phyloP scores from a whole-genome alignment of 202 grass and related monocot genomes.

The Bolboschoenoplectus hybrid region DNA sequence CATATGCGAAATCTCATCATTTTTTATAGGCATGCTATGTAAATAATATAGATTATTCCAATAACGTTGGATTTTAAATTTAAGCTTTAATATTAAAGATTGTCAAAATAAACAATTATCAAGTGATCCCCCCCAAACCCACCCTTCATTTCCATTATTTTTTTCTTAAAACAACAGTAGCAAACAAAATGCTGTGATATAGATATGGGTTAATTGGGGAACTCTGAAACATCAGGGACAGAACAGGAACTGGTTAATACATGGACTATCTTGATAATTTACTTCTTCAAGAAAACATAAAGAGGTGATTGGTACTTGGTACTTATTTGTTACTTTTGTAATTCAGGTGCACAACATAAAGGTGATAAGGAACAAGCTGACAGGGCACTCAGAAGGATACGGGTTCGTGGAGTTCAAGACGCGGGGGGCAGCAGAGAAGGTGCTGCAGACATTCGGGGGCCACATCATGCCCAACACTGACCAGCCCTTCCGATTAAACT shows the following conservation, averaged over 20 bases:
- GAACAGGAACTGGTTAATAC: neutral
- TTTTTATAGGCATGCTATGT: neutral
- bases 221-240: neutral
- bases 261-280: neutral
- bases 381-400: conserved; percentile 91
- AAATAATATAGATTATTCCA: neutral
- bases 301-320: neutral
- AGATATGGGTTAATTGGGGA: neutral
- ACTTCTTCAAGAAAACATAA: neutral
- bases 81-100: too few species aligned
- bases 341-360: conserved; percentile 54
- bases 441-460: conserved; percentile 74
- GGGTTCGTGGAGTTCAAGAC: conserved; percentile 97
- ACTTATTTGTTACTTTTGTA: conserved; percentile 3
- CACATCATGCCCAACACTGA: conserved; percentile 98
- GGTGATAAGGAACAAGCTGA: conserved; percentile 89
- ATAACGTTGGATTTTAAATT: too few species aligned
- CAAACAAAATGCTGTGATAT: neutral
- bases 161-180: neutral
- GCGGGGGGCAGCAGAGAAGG: conserved; percentile 73
- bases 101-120: too few species aligned
- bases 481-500: conserved; percentile 90
- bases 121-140: neutral
- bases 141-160: neutral
- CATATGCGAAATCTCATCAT: neutral